These are phyloP conservation scores for Aureobasidium sp. DNA, from an alignment of 2,329 filamentous ascomycete genomes.

Conservation along the genomic window DNA sequence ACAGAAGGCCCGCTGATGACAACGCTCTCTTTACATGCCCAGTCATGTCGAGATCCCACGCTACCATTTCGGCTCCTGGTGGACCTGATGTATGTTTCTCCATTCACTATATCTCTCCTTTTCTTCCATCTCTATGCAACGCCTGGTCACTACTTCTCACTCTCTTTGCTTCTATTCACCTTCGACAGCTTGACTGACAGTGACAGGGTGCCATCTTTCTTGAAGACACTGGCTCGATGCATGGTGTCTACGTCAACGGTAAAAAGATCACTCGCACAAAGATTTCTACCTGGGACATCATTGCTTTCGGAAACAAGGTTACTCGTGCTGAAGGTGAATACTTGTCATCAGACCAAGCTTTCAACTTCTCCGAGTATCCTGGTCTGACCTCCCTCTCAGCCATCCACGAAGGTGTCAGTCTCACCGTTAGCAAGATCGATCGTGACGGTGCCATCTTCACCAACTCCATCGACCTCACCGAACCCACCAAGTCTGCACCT, in stretches of 20 bases:
- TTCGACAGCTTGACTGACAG: not conserved
- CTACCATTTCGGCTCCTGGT: conserved; percentile 18
- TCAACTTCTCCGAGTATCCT: conserved; percentile 10
- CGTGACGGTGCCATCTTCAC: not conserved
- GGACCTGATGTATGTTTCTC: not conserved
- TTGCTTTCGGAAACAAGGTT: conserved; percentile 25
- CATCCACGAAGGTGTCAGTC: not conserved
- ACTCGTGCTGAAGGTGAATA: not conserved
- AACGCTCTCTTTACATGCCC: conserved; percentile 29
- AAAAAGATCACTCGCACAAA: conserved; percentile 10
- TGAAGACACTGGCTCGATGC: conserved; percentile 23
- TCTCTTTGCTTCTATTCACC: not conserved
- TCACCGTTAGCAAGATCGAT: not conserved
- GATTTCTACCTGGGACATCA: conserved; percentile 21
- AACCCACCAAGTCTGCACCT: too few relatives aligned
- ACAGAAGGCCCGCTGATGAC: conserved; percentile 16
- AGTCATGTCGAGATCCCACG: conserved; percentile 28
- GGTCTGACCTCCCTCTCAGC: conserved; percentile 9
- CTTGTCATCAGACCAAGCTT: not conserved
- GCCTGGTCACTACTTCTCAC: not conserved
- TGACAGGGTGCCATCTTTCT: conserved; percentile 18
- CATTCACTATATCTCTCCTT: not conserved
- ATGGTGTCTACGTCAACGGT: conserved; percentile 28
- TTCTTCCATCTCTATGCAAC: too few relatives aligned
- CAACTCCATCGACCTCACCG: not conserved